Evolutionary conservation across 2,329 filamentous ascomycete genomes (phyloP).

Genomic region (Didymellaceae sp.): DNA sequence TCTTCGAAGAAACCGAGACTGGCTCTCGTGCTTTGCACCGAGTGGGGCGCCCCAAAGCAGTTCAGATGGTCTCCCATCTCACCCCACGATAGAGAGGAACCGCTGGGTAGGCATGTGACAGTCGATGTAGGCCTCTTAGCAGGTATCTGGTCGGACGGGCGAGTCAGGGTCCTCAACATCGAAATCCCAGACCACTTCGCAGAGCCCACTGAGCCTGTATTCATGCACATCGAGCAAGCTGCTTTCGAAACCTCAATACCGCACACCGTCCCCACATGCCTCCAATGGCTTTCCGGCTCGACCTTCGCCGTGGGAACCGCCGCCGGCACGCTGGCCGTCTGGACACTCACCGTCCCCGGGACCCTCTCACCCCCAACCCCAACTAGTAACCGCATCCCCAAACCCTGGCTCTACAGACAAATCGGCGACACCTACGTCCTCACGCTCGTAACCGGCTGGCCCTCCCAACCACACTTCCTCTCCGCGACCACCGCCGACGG

Average conservation of each 20-base stretch:
- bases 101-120: constrained; percentile 38
- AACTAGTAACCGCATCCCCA: constrained; percentile 22
- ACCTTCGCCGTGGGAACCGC: constrained; percentile 63
- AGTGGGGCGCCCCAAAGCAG: constrained; percentile 63
- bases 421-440: constrained; percentile 57
- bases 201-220: constrained; percentile 22
- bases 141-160: constrained; percentile 65
- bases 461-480: constrained; percentile 60
- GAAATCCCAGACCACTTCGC: constrained; percentile 19
- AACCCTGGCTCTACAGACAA: constrained; percentile 53
- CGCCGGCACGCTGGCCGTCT: constrained; percentile 63
- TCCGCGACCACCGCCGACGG: constrained; percentile 62
- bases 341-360: constrained; percentile 53
- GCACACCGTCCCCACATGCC: constrained; percentile 61
- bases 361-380: constrained; percentile 19
- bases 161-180: constrained; percentile 62
- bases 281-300: constrained; percentile 63
- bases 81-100: constrained; percentile 26
- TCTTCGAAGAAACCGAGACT: constrained; percentile 54
- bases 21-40: constrained; percentile 59
- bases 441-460: constrained; percentile 58
- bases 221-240: constrained; percentile 54
- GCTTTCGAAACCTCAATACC: constrained; percentile 60
- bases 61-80: constrained; percentile 64
- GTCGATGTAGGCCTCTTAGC: constrained; percentile 60